Percentiles rank a stretch among this genome's conserved stretches.
phyloP scores from a whole-genome alignment of 345 rosid species.

The Salix dunnii region DNA sequence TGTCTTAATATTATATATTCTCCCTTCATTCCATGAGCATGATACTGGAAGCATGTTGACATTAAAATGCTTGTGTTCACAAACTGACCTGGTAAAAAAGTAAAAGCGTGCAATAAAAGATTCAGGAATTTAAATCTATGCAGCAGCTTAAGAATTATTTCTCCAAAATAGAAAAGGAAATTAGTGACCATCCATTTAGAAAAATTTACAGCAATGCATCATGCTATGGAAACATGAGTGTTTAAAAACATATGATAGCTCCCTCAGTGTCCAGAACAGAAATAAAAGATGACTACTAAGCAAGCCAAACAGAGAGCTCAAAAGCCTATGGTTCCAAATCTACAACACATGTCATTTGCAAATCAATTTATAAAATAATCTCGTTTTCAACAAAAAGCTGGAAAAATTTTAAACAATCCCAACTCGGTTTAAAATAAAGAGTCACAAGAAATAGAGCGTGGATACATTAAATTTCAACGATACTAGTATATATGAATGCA shows the following conservation, averaged over 20 bases:
- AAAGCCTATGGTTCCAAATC: too few species aligned
- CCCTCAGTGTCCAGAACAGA: too few species aligned
- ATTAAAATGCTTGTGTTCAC: background rate
- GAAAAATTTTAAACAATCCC: too few species aligned
- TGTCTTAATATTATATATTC: background rate
- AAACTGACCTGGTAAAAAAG: background rate
- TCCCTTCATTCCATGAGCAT: background rate
- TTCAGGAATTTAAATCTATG: background rate
- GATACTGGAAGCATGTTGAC: background rate
- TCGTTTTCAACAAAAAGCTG: too few species aligned
- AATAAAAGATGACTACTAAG: too few species aligned
- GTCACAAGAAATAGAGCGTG: background rate
- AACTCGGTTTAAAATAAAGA: background rate
- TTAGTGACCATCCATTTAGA: background rate
- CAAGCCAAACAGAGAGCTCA: too few species aligned
- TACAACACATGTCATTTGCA: too few species aligned
- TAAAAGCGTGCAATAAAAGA: background rate
- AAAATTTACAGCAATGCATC: background rate
- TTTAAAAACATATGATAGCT: background rate
- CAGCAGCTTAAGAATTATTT: background rate
- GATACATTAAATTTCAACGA: background rate
- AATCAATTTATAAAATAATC: too few species aligned
- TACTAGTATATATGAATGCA: too few species aligned
- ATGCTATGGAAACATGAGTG: background rate
- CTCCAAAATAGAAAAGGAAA: background rate